Conservation (phyloP, 108 stramenopile genomes). For the Fistulifera pelliculosa region DNA sequence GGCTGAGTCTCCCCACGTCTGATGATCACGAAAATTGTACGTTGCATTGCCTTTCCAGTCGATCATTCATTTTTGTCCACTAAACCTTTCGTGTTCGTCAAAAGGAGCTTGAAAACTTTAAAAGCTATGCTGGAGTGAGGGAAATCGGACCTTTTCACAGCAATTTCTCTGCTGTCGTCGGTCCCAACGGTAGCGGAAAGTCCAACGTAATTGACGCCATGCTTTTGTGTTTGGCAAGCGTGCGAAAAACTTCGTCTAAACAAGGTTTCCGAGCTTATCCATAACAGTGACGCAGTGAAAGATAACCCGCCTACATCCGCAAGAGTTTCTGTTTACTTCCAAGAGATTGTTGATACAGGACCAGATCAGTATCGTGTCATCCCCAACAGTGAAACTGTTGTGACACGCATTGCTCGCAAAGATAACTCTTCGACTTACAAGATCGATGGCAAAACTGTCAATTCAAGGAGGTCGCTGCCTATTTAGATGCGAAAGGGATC, state of each 20-base stretch:
- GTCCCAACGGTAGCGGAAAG: slow-evolving; percentile 95
- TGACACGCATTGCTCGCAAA: slow-evolving; percentile 76
- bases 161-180: slow-evolving; percentile 93
- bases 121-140: slow-evolving; percentile 91
- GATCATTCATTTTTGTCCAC: neutral
- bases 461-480: slow-evolving; percentile 83
- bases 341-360: slow-evolving; percentile 85
- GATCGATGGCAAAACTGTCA: slow-evolving; percentile 79
- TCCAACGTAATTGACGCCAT: slow-evolving; percentile 99
- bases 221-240: slow-evolving; percentile 99
- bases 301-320: slow-evolving; percentile 52
- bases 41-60: slow-evolving; percentile 1
- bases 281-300: slow-evolving; percentile 66
- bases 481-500: slow-evolving; percentile 82
- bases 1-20: slow-evolving; percentile 53
- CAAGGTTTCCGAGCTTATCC: slow-evolving; percentile 96
- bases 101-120: slow-evolving; percentile 94
- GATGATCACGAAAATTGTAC: slow-evolving; percentile 92
- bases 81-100: neutral
- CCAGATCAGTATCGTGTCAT: slow-evolving; percentile 81
- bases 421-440: slow-evolving; percentile 89
- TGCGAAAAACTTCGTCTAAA: slow-evolving; percentile 95
- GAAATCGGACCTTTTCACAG: slow-evolving; percentile 87
- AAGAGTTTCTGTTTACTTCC: slow-evolving; percentile 87
- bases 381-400: slow-evolving; percentile 62